These are phyloP conservation scores for Amborella trichopoda DNA, from an alignment of 164 flowering plant genomes.

Conservation along the genomic window DNA sequence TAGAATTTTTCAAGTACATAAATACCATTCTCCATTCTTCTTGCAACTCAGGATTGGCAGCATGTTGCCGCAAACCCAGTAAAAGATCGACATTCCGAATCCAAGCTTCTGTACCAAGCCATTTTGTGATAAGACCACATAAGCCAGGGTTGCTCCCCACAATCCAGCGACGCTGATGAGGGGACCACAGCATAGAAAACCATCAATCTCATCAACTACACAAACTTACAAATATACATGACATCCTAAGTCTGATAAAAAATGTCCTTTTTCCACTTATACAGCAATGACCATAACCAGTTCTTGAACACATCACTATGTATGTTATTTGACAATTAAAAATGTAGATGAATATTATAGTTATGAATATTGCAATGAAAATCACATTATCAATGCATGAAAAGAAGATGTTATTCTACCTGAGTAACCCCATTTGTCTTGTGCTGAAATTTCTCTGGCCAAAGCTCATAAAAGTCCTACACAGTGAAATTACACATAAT, in stretches of 20 bases:
- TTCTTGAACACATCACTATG: too few species aligned
- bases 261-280: too few species aligned
- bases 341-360: too few species aligned
- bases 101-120: conserved; percentile 57
- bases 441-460: conserved; percentile 45
- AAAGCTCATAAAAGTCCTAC: conserved; percentile 46
- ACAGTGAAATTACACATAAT: not conserved
- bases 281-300: too few species aligned
- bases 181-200: too few species aligned
- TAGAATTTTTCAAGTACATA: not conserved
- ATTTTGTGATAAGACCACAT: conserved; percentile 37
- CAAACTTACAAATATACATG: too few species aligned
- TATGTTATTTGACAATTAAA: too few species aligned
- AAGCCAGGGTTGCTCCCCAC: conserved; percentile 51
- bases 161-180: conserved; percentile 51
- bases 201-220: too few species aligned
- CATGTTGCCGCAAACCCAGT: conserved; percentile 29
- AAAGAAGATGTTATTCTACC: too few species aligned
- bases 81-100: conserved; percentile 38
- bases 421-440: conserved; percentile 53
- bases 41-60: conserved; percentile 24
- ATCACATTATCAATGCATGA: too few species aligned
- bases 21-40: conserved; percentile 41
- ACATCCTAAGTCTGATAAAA: too few species aligned
- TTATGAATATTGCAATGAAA: too few species aligned